Conservation (phyloP, 139 green algal genomes). For the Chlorella sp. region DNA sequence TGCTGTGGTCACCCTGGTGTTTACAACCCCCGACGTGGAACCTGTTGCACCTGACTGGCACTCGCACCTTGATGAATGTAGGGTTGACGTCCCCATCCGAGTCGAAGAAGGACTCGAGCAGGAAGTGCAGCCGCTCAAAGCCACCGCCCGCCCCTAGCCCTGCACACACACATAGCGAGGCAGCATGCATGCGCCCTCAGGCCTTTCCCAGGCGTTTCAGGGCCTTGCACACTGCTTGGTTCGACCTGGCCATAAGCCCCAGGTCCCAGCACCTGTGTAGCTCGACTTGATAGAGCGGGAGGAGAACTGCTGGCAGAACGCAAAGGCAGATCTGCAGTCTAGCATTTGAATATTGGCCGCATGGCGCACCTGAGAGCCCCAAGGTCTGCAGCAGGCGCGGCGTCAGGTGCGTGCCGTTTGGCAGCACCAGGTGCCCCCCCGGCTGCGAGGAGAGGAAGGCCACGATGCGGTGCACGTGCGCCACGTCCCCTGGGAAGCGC, state of each 20-base stretch:
- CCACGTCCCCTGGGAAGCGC: constrained; percentile 44
- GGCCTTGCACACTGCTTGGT: no score
- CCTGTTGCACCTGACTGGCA: no score
- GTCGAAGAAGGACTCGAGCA: constrained; percentile 78
- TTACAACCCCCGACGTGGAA: no score
- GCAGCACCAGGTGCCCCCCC: constrained; percentile 44
- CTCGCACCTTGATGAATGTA: constrained; percentile 70
- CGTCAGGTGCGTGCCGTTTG: constrained; percentile 63
- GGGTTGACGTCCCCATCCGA: constrained; percentile 53
- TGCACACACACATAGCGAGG: constrained; percentile 7
- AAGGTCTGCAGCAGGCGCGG: constrained; percentile 71
- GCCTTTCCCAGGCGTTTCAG: no score
- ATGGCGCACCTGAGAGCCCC: constrained; percentile 47
- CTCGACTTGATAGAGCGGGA: no score
- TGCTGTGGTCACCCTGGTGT: no score
- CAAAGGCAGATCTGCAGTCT: no score
- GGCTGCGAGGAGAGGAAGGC: constrained; percentile 53
- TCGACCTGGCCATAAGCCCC: no score
- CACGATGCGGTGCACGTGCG: constrained; percentile 61
- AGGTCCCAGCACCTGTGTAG: no score
- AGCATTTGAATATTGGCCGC: no score
- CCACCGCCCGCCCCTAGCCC: constrained; percentile 55
- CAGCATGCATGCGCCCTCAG: not conserved
- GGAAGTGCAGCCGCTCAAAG: constrained; percentile 86
- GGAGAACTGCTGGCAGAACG: no score